A percentile compares a stretch with the other conserved stretches of the same genome.
Evolutionary conservation across 2,329 filamentous ascomycete genomes (phyloP).

Genomic region (Parascedosporium putredinis): DNA sequence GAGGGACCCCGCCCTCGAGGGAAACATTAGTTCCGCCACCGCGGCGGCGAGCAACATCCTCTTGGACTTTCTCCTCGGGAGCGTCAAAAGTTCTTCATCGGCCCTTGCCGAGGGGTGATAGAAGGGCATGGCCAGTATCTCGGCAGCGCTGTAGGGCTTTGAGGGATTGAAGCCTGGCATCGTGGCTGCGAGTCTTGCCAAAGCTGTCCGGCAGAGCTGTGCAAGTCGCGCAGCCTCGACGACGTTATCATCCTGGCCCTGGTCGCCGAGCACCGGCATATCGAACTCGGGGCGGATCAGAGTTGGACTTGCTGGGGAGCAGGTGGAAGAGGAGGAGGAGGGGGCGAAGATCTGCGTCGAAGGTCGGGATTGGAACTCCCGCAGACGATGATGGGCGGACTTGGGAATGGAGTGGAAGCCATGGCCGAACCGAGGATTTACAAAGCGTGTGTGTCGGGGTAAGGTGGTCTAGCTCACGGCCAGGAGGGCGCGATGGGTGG

Average conservation of each 20-base stretch:
- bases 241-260: neutral
- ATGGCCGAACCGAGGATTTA: no score
- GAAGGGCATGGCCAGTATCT: conserved; percentile 24
- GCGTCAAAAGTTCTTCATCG: conserved; percentile 19
- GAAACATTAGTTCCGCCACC: conserved; percentile 23
- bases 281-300: neutral
- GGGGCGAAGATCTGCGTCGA: neutral
- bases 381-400: conserved; percentile 5
- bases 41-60: conserved; percentile 20
- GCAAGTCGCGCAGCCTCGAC: conserved; percentile 20
- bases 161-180: conserved; percentile 20
- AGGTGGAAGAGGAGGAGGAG: neutral
- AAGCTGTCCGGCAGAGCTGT: conserved; percentile 18
- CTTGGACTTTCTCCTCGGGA: conserved; percentile 25
- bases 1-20: conserved; percentile 22
- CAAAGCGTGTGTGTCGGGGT: no score
- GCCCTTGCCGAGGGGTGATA: conserved; percentile 17
- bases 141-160: conserved; percentile 21
- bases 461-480: no score
- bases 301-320: neutral
- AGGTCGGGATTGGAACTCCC: neutral
- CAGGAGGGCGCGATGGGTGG: neutral
- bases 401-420: neutral
- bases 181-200: conserved; percentile 17
- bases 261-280: neutral